A percentile compares a stretch with the other conserved stretches of the same genome.
These are phyloP conservation scores for Raphanus raphanistrum DNA, from an alignment of 345 rosid species.

Conservation along the genomic window DNA sequence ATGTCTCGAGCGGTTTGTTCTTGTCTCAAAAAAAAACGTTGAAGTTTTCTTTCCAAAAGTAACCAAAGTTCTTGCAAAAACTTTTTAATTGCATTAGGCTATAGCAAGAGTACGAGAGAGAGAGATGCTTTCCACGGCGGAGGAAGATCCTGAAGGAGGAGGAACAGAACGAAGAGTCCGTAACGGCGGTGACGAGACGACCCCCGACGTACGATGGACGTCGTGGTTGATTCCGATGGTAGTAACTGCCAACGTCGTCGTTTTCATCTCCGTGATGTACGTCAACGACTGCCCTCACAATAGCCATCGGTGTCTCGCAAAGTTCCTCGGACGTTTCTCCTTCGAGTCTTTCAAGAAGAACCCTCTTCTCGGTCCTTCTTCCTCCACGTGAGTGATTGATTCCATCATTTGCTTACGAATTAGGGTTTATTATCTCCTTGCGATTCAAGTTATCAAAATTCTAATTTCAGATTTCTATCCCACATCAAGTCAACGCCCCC, in stretches of 20 bases:
- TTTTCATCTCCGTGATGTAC: conserved; percentile 68
- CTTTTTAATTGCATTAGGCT: neutral
- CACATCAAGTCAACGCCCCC: conserved; percentile 13
- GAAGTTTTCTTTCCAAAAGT: neutral
- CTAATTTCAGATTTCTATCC: neutral
- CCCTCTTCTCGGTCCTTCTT: conserved; percentile 91
- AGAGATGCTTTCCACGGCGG: conserved; percentile 20
- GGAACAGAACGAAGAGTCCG: neutral
- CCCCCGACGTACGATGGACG: conserved; percentile 48
- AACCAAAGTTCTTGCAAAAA: neutral
- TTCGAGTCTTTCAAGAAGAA: conserved; percentile 76
- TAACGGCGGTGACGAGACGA: neutral
- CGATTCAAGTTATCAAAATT: neutral
- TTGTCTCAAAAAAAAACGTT: neutral
- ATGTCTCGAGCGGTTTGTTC: neutral
- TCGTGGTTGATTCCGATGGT: conserved; percentile 84
- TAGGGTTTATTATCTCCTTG: conserved; percentile 6
- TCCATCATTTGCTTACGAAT: neutral
- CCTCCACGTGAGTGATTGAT: conserved; percentile 58
- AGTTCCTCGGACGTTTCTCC: conserved; percentile 71
- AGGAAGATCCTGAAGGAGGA: conserved; percentile 23
- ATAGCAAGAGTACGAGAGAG: neutral
- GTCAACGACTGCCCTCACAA: conserved; percentile 78
- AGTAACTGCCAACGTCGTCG: conserved; percentile 62
- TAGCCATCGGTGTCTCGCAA: conserved; percentile 55